A percentile compares a stretch with the other conserved stretches of the same genome.
Evolutionary conservation across 2,329 filamentous ascomycete genomes (phyloP).

Genomic region (Colletotrichum theobromicola): DNA sequence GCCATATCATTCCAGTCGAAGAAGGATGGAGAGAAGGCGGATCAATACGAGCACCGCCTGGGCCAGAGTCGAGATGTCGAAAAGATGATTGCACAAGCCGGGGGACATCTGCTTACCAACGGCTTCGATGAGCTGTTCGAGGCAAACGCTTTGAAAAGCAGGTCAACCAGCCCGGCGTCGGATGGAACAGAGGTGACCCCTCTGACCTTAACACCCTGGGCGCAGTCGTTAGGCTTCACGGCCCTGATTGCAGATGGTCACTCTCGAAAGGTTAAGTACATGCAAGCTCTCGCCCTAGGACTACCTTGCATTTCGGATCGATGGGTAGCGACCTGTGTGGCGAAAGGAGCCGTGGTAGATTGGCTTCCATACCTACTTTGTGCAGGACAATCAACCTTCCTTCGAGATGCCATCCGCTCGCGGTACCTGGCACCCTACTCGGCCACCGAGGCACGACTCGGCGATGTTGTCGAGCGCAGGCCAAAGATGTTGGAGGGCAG

Average conservation of each 20-base stretch:
- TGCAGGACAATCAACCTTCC: conserved; percentile 78
- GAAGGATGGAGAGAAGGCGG: conserved; percentile 55
- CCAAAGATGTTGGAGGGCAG: conserved; percentile 67
- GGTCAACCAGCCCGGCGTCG: conserved; percentile 31
- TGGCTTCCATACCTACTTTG: conserved; percentile 87
- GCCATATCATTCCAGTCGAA: conserved; percentile 74
- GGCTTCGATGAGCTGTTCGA: conserved; percentile 87
- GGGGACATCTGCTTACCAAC: conserved; percentile 72
- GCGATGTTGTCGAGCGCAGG: conserved; percentile 62
- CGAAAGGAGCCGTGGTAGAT: conserved; percentile 64
- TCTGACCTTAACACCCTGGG: conserved; percentile 59
- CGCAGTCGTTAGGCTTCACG: conserved; percentile 71
- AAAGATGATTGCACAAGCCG: conserved; percentile 70
- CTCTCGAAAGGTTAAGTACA: conserved; percentile 87
- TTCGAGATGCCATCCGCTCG: conserved; percentile 80
- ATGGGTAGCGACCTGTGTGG: conserved; percentile 79
- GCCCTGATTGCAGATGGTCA: conserved; percentile 87
- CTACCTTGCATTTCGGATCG: conserved; percentile 83
- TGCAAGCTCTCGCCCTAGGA: conserved; percentile 90
- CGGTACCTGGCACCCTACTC: conserved; percentile 70
- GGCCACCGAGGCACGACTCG: conserved; percentile 59
- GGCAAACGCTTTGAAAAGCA: conserved; percentile 37
- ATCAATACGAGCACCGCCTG: conserved; percentile 47
- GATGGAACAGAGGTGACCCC: conserved; percentile 31
- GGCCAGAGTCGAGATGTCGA: conserved; percentile 55